Conservation (phyloP, 345 rosid species). For the Citrus mangshanensis region DNA sequence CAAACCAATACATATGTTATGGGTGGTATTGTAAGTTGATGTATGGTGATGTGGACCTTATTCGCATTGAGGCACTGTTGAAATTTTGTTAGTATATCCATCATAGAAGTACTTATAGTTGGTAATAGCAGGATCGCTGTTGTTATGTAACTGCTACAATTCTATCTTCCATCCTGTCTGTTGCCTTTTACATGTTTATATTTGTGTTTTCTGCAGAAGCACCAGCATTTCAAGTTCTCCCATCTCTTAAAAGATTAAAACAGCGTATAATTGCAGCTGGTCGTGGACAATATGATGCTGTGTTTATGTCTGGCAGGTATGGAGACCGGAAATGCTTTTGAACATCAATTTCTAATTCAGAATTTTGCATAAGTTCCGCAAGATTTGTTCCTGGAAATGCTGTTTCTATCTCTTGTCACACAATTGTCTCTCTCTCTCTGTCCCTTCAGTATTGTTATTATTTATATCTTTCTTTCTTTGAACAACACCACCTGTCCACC, state of each 20-base stretch:
- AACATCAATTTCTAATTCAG: conserved; percentile 1
- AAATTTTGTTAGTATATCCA: background rate
- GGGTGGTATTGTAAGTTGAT: background rate
- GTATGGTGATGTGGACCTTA: background rate
- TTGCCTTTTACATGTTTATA: conserved; percentile 8
- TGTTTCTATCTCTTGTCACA: background rate
- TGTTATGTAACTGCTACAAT: background rate
- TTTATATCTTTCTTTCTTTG: background rate
- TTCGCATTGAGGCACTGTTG: background rate
- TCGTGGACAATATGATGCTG: conserved; percentile 84
- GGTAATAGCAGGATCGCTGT: background rate
- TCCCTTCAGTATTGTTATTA: too few species aligned
- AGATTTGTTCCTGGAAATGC: background rate
- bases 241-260: conserved; percentile 79
- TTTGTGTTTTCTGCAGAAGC: conserved; percentile 52
- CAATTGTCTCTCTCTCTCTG: background rate
- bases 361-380: background rate
- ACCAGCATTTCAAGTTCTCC: conserved; percentile 92
- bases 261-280: conserved; percentile 77
- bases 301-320: conserved; percentile 98
- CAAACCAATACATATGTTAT: background rate
- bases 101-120: background rate
- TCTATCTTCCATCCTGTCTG: background rate
- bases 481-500: background rate
- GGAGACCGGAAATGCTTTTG: background rate